Evolutionary conservation across 139 green algal genomes (phyloP).

Genomic region (Edaphochlamys debaryana): DNA sequence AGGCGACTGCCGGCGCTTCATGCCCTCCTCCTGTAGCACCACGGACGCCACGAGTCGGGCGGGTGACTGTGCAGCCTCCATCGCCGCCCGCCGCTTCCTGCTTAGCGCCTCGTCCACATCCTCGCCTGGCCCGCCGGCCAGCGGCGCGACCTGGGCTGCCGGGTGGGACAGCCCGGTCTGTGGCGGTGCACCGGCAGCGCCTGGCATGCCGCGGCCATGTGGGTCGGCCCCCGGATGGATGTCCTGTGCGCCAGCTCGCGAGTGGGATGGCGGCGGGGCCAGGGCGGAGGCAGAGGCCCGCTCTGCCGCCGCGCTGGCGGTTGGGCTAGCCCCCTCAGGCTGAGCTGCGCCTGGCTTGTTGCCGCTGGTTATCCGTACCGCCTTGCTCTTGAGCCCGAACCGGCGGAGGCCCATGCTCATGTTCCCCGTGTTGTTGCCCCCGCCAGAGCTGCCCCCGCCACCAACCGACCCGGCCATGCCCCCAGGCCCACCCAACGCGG

Average conservation of each 20-base stretch:
- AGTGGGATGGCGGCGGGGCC: too few relatives aligned
- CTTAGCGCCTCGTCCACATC: constrained; percentile 5
- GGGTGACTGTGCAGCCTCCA: constrained; percentile 44
- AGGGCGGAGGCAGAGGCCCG: too few relatives aligned
- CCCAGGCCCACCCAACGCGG: not conserved
- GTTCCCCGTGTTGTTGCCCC: constrained; percentile 35
- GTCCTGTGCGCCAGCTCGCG: too few relatives aligned
- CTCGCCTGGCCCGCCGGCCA: not conserved
- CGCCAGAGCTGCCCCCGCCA: not conserved
- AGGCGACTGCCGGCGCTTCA: constrained; percentile 57
- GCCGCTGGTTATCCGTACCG: constrained; percentile 34
- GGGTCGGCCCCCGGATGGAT: too few relatives aligned
- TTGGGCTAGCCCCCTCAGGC: too few relatives aligned
- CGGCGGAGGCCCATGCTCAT: constrained; percentile 44
- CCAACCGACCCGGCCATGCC: not conserved
- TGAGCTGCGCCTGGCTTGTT: not conserved
- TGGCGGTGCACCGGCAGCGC: too few relatives aligned
- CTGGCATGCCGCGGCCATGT: too few relatives aligned
- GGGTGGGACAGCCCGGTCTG: too few relatives aligned
- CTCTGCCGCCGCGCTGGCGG: too few relatives aligned
- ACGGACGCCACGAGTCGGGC: constrained; percentile 41
- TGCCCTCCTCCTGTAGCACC: constrained; percentile 26
- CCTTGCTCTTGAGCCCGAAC: constrained; percentile 59
- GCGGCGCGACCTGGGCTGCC: not conserved
- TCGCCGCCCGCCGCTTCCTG: constrained; percentile 63